A percentile compares a stretch with the other conserved stretches of the same genome.
These are phyloP conservation scores for Jackrogersella minutella DNA, from an alignment of 495 filamentous ascomycete genomes.

Conservation along the genomic window DNA sequence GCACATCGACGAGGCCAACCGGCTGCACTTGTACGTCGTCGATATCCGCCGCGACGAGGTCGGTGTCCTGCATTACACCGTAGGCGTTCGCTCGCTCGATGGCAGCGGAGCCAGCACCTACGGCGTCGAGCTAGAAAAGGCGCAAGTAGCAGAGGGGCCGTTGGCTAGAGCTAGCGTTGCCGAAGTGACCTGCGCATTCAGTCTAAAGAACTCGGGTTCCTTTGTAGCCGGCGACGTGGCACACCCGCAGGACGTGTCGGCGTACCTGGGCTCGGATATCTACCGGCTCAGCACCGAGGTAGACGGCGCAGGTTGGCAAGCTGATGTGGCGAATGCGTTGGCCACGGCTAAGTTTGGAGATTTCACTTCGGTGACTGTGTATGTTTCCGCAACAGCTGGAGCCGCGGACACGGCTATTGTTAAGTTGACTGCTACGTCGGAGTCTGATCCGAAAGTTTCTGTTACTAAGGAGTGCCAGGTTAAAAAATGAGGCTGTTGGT, in stretches of 20 bases:
- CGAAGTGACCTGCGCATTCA: slow-evolving; percentile 45
- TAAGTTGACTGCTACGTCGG: slow-evolving; percentile 49
- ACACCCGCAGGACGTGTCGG: slow-evolving; percentile 44
- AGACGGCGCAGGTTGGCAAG: slow-evolving; percentile 46
- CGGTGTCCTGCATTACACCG: slow-evolving; percentile 50
- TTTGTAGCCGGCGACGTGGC: slow-evolving; percentile 17
- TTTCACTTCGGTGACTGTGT: slow-evolving; percentile 42
- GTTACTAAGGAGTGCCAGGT: slow-evolving; percentile 40
- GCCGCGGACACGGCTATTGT: slow-evolving; percentile 40
- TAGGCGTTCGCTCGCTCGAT: slow-evolving; percentile 48
- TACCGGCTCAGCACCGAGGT: slow-evolving; percentile 45
- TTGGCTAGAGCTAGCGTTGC: slow-evolving; percentile 25
- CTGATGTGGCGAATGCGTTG: slow-evolving; percentile 48
- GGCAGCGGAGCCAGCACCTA: slow-evolving; percentile 43
- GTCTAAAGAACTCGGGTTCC: slow-evolving; percentile 45
- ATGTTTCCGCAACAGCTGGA: slow-evolving; percentile 40
- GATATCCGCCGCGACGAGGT: slow-evolving; percentile 44
- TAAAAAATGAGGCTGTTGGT: slow-evolving; percentile 21
- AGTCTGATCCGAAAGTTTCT: slow-evolving; percentile 44
- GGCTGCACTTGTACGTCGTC: slow-evolving; percentile 51
- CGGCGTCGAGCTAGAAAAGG: slow-evolving; percentile 41
- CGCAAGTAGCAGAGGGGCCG: slow-evolving; percentile 25
- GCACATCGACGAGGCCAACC: slow-evolving; percentile 48
- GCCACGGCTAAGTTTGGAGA: slow-evolving; percentile 41
- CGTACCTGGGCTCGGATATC: slow-evolving; percentile 42